Evolutionary conservation across 163 green algal genomes (phyloP).

Genomic region (Smithsoniella earleae): DNA sequence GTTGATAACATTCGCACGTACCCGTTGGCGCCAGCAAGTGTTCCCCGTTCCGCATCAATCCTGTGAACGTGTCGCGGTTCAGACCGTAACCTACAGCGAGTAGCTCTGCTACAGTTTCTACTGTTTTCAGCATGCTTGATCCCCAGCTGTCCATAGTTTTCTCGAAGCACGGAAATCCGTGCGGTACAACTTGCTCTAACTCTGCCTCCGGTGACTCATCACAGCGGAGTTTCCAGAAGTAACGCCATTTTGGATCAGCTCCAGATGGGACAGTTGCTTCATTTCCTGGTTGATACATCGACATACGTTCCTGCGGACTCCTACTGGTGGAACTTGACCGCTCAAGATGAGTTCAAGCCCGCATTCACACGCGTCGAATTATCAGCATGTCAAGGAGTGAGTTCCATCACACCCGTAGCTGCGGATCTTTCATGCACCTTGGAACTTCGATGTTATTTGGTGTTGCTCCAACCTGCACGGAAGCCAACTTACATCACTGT

Average conservation of each 20-base stretch:
- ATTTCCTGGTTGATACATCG: background rate
- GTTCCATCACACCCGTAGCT: background rate
- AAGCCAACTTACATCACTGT: too few species aligned
- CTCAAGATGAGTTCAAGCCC: too few species aligned
- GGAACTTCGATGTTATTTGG: background rate
- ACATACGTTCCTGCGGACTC: background rate
- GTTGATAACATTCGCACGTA: too few species aligned
- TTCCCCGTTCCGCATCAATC: background rate
- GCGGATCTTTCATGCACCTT: background rate
- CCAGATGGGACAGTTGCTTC: background rate
- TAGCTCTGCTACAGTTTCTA: background rate
- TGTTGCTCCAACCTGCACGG: background rate
- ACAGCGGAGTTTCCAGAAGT: background rate
- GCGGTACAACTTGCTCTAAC: background rate
- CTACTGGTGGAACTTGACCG: too few species aligned
- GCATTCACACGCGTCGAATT: too few species aligned
- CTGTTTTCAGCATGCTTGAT: background rate
- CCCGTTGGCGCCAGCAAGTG: conserved; percentile 12
- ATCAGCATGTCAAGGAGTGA: too few species aligned
- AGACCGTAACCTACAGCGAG: background rate
- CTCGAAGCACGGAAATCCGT: background rate
- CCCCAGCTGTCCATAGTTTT: background rate
- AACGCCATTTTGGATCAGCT: background rate
- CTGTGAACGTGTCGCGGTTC: background rate
- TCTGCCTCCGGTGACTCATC: background rate